These are phyloP conservation scores for Malassezia globosa DNA, from an alignment of 1,284 basidiomycete genomes.

Conservation along the genomic window DNA sequence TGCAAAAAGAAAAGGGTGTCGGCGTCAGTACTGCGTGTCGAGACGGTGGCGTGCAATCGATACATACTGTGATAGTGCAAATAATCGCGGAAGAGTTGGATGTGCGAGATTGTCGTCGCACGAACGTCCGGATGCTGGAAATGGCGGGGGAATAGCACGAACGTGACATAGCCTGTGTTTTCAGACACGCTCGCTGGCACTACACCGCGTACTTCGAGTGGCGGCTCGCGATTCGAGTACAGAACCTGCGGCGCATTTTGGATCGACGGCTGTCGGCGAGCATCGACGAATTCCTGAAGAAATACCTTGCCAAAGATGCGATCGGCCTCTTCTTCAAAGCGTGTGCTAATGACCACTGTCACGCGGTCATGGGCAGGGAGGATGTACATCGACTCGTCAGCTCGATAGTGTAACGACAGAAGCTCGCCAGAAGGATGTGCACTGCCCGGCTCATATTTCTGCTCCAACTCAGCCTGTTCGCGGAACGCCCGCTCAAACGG, in stretches of 20 bases:
- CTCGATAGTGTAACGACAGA: conserved; percentile 75
- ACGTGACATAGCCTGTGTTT: conserved; percentile 94
- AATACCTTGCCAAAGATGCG: conserved; percentile 93
- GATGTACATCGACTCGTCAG: conserved; percentile 88
- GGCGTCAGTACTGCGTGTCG: too few species aligned
- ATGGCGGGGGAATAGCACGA: conserved; percentile 94
- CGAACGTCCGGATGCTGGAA: conserved; percentile 67
- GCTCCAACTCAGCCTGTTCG: conserved; percentile 73
- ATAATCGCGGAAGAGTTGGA: conserved; percentile 95
- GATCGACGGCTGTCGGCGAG: conserved; percentile 76
- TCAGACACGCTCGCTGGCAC: conserved; percentile 70
- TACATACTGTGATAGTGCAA: conserved; percentile 71
- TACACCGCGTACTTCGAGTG: conserved; percentile 82
- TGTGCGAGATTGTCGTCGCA: conserved; percentile 78
- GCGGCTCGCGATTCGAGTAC: conserved; percentile 91
- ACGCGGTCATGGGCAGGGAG: conserved; percentile 87
- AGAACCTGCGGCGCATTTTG: conserved; percentile 96
- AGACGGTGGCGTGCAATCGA: too few species aligned
- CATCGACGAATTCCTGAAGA: conserved; percentile 98
- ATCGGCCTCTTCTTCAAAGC: conserved; percentile 96
- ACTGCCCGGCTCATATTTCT: conserved; percentile 50
- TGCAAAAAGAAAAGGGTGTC: background rate
- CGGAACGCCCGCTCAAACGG: conserved; percentile 84
- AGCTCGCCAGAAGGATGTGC: conserved; percentile 53
- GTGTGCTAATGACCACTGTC: conserved; percentile 92